Conservation (phyloP, 768 basidiomycete species). For the Boletus subcaerulescens region DNA sequence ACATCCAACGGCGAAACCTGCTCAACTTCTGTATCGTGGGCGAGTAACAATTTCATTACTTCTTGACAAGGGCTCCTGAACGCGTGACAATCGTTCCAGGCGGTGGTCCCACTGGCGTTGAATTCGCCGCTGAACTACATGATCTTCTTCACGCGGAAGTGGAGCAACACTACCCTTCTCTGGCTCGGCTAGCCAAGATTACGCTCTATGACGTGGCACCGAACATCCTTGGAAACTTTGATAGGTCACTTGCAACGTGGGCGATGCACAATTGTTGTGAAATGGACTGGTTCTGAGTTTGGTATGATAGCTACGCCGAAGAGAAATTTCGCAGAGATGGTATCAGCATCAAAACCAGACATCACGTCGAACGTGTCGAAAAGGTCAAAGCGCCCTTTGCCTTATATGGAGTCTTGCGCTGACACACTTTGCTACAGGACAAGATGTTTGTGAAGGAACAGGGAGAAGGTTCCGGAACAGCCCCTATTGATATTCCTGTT, state of each 20-base stretch:
- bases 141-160: slow-evolving; percentile 74
- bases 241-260: slow-evolving; percentile 60
- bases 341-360: slow-evolving; percentile 66
- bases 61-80: slow-evolving; percentile 3
- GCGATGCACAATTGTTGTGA: slow-evolving; percentile 13
- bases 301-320: slow-evolving; percentile 53
- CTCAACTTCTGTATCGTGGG: slow-evolving; percentile 89
- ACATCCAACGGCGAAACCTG: slow-evolving; percentile 68
- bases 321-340: slow-evolving; percentile 72
- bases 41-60: slow-evolving; percentile 28
- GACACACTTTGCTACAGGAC: slow-evolving; percentile 39
- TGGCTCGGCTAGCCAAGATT: slow-evolving; percentile 65
- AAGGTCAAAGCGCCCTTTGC: slow-evolving; percentile 36
- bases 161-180: slow-evolving; percentile 53
- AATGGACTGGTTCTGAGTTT: background rate
- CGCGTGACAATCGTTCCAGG: slow-evolving; percentile 35
- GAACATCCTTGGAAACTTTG: slow-evolving; percentile 71
- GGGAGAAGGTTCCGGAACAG: slow-evolving; percentile 52
- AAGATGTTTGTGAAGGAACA: slow-evolving; percentile 68
- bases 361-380: slow-evolving; percentile 71
- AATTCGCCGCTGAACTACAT: slow-evolving; percentile 80
- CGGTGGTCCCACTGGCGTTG: slow-evolving; percentile 78
- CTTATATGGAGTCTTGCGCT: slow-evolving; percentile 9
- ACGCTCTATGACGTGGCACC: slow-evolving; percentile 82
- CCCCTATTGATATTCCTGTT: slow-evolving; percentile 5